Base-by-base conservation (phyloP, 164 flowering plant species). In the Vitis amurensis region DNA sequence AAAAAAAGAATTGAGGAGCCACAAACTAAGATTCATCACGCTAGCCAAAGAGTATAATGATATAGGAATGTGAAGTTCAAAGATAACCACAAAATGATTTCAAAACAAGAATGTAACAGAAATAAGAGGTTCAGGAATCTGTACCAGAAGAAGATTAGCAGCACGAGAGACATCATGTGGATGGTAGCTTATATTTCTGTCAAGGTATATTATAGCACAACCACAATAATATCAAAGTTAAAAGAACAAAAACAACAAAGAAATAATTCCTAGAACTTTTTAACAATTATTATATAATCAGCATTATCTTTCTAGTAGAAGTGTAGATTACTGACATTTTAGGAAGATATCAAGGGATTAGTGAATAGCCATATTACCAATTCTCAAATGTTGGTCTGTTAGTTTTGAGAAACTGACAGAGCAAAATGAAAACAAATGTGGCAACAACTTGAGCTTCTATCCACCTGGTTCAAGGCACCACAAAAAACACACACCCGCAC, bases 151-250 rank as follows among this genome's bases (percentile, higher is more conserved):
- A 71, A 90, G 87, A 72, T 76, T 80, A 57, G 98, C 94, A 71
- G 94, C 95, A 56, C 98, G 97, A 58, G 92, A 77, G 67, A 93
- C 87, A 85, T 96, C 99, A 66, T 93, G 97, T 19, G 99, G 98
- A 81, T 93, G 69, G 79, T 93, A 96, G 76, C 99, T 96, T 62
- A 64, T 17, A 67, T 63, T 49, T 63, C 15, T 53, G 86, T 95
- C 83, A 93, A 93, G 91, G 89, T n/a, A 19, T 53, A 64, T 69
- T 55, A 66, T 48, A 10, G 29, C 48, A 56, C 37, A 59, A 15
- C 61, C 19, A 44, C 17, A 27, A 65, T 61, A 29, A 19, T 27
- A 27, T 12, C 14, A 44, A 47, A 61, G 9, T 68, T 47, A 12
- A 71, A 56, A 44, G 14, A n/a, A 27, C 55, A 63, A 59, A 63